A percentile compares a stretch with the other conserved stretches of the same genome.
Conservation (phyloP, 352 stramenopile species). For the Peronosclerospora sorghi region DNA sequence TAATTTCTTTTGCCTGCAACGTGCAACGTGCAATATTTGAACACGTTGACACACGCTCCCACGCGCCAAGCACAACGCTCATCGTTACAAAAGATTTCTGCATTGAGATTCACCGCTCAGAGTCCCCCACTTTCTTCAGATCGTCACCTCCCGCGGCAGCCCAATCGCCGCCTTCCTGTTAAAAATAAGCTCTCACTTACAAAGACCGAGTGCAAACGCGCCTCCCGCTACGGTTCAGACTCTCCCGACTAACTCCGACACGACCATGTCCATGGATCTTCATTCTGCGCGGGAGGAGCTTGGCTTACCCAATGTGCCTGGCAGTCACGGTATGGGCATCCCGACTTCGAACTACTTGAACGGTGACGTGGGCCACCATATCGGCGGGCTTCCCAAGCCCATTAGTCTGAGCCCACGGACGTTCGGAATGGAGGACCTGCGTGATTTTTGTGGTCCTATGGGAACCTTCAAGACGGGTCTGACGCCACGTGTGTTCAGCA, state of each 20-base stretch:
- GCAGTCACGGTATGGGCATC: slow-evolving; percentile 26
- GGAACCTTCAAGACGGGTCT: slow-evolving; percentile 77
- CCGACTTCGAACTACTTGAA: slow-evolving; percentile 23
- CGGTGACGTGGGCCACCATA: slow-evolving; percentile 20
- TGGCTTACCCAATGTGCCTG: slow-evolving; percentile 37
- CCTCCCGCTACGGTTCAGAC: no score
- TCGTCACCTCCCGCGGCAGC: slow-evolving; percentile 2
- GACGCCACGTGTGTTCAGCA: slow-evolving; percentile 72
- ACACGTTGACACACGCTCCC: background rate
- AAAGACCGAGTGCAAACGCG: slow-evolving; percentile 24
- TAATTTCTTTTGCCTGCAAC: slow-evolving; percentile 55
- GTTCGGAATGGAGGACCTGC: slow-evolving; percentile 78
- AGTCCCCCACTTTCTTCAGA: background rate
- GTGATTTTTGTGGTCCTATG: slow-evolving; percentile 69
- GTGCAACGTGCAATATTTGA: slow-evolving; percentile 22
- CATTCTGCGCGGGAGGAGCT: slow-evolving; percentile 66
- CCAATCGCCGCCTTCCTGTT: slow-evolving; percentile 2
- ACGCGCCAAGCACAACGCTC: background rate
- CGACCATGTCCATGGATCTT: slow-evolving; percentile 54
- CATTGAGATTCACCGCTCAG: no score
- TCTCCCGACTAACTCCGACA: slow-evolving; percentile 10
- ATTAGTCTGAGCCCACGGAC: slow-evolving; percentile 67
- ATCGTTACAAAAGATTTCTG: background rate
- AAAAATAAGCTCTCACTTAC: slow-evolving; percentile 25
- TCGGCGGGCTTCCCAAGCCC: slow-evolving; percentile 41